Percentiles rank a stretch among this genome's conserved stretches.
Conservation (phyloP, 139 green algal species). For the Yamagishiella unicocca region DNA sequence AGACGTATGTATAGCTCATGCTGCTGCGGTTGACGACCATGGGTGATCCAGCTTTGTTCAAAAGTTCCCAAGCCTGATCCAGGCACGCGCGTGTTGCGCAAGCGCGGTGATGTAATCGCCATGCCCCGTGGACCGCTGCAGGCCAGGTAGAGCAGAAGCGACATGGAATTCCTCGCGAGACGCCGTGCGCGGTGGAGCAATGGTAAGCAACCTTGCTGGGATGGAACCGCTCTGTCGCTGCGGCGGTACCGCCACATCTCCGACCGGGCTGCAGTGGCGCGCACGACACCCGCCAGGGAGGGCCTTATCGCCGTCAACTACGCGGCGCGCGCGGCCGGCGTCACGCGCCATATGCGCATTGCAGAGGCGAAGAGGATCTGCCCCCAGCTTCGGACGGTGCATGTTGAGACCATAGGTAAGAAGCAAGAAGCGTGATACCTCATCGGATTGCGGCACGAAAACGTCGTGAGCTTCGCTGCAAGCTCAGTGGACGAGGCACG, state of each 20-base stretch:
- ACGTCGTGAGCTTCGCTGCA: no score
- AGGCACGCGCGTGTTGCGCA: background rate
- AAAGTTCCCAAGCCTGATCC: background rate
- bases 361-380: slow-evolving; percentile 79
- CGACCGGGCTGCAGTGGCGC: background rate
- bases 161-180: slow-evolving; percentile 72
- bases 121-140: background rate
- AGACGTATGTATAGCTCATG: no score
- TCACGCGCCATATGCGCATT: slow-evolving; percentile 87
- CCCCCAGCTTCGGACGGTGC: slow-evolving; percentile 85
- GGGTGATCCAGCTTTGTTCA: slow-evolving; percentile 80
- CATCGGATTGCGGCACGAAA: no score
- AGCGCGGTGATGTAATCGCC: background rate
- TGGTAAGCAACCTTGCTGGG: slow-evolving; percentile 69
- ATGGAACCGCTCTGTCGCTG: background rate
- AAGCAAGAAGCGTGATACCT: no score
- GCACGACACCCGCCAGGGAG: slow-evolving; percentile 31
- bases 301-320: slow-evolving; percentile 94
- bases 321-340: slow-evolving; percentile 78
- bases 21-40: background rate
- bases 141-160: slow-evolving; percentile 85
- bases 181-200: slow-evolving; percentile 90
- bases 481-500: no score
- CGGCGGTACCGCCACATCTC: background rate
- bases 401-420: slow-evolving; percentile 91